Evolutionary conservation across 176 grass and related monocot genomes (phyloP).

Genomic region (Cenchrus purpureus): DNA sequence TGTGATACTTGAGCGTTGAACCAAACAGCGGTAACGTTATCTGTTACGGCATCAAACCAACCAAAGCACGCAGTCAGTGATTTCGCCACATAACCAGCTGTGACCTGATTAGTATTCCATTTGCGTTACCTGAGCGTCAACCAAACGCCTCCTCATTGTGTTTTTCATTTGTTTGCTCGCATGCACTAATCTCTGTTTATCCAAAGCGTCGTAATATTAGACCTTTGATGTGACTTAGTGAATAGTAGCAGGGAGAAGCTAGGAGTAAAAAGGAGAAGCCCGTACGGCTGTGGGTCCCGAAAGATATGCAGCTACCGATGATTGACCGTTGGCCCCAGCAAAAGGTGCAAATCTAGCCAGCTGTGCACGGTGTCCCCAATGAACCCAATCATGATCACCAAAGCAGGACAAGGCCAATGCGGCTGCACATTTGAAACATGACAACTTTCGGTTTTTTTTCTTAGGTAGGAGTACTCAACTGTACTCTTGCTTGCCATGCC

Average conservation of each 20-base stretch:
- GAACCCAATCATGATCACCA: conserved; percentile 39
- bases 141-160: too few relatives aligned
- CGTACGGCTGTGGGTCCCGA: conserved; percentile 25
- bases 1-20: too few relatives aligned
- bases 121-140: too few relatives aligned
- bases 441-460: too few relatives aligned
- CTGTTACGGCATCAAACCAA: too few relatives aligned
- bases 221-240: background rate
- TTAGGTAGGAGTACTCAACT: background rate
- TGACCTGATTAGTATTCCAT: too few relatives aligned
- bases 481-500: background rate
- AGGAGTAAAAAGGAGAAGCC: background rate
- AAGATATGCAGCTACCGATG: conserved; percentile 42
- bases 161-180: too few relatives aligned
- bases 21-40: too few relatives aligned
- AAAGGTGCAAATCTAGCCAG: conserved; percentile 53
- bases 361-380: conserved; percentile 50
- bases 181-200: too few relatives aligned
- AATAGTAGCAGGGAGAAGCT: background rate
- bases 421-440: conserved; percentile 19
- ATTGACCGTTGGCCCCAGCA: conserved; percentile 53
- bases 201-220: too few relatives aligned
- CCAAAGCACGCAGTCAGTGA: too few relatives aligned
- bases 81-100: too few relatives aligned
- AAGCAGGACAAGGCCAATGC: conserved; percentile 13